Evolutionary conservation across 257 asterid species (phyloP), one percentile per base, ranked within the genome.

Genomic region (Misopates orontium): DNA sequence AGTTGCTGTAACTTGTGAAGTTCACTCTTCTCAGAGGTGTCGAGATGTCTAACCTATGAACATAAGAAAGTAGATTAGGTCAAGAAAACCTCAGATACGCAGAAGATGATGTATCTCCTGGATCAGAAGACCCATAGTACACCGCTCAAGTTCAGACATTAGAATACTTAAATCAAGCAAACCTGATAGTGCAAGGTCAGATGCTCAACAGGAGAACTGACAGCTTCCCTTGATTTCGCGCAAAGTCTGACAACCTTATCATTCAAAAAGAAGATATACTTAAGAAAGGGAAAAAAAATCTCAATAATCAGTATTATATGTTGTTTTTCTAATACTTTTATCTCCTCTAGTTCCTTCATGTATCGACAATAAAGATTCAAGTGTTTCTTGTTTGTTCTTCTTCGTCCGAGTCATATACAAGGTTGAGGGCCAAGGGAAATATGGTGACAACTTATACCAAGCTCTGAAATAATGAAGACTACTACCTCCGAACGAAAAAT

Each of bases 191-290:
- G 99, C 82, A 94, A 87, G 50, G 98, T 90, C 67, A 94, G 72
- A 76, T 94, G 99, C 74, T 94, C 99, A 58, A 94, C 96, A 24
- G 99, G 98, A 41, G 99, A 94, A 78, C 94, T 90, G 64, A 94
- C 98, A 65, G 98, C 96, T 81, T 94, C 98, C 86, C 99, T 90
- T 54, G 99, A 94, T 75, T 94, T 94, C 6, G 98, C 99, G 73
- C 98, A 88, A 16, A 94, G 92, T 76, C 98, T 81, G 70, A 94
- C 99, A 73, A 94, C 99, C 99, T 94, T 71, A 18, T 61, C 51
- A 69, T 69, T 9, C 40, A 23, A 28, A 64, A 55, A 23, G 53
- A 40, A 42, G 42, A 62, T 22, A 23, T 19, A 21, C 13, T n/a
- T 17, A 25, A 28, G 64, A 40, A 64, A 58, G 48, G n/a, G 51